Conservation (phyloP, 192 early-diverging fungal species). For the Lobosporangium transversale region DNA sequence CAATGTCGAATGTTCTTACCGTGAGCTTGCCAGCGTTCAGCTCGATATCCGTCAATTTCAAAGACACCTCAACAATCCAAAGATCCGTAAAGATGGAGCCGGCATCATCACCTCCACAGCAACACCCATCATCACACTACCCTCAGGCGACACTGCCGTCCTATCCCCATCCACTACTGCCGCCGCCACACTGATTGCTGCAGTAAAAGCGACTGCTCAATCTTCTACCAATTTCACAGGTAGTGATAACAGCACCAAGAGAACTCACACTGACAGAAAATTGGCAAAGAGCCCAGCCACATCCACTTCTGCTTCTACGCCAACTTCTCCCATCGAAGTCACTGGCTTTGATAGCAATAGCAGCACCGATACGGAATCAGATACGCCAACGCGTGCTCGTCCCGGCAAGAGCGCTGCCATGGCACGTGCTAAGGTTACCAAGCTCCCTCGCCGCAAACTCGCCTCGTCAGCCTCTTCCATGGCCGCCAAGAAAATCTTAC, state of each 20-base stretch:
- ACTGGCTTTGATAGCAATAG: slow-evolving; percentile 7
- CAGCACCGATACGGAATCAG: slow-evolving; percentile 43
- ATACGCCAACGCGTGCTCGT: slow-evolving; percentile 2
- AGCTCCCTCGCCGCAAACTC: slow-evolving; percentile 19
- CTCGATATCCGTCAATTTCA: slow-evolving; percentile 51
- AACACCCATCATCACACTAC: slow-evolving; percentile 42
- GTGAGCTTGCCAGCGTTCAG: slow-evolving; percentile 44
- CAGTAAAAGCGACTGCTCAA: slow-evolving; percentile 26
- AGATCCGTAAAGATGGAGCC: slow-evolving; percentile 46
- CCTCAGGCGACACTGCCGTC: slow-evolving; percentile 46
- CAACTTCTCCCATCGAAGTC: slow-evolving; percentile 11
- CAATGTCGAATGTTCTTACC: slow-evolving; percentile 49
- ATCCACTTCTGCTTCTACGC: slow-evolving; percentile 4
- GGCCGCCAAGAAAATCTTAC: background rate
- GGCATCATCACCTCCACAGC: slow-evolving; percentile 52
- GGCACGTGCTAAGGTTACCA: slow-evolving; percentile 36
- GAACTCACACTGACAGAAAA: slow-evolving; percentile 7
- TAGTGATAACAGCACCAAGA: slow-evolving; percentile 1
- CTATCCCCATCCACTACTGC: slow-evolving; percentile 33
- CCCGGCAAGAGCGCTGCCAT: slow-evolving; percentile 33
- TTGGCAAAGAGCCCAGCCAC: slow-evolving; percentile 6
- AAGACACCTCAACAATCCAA: slow-evolving; percentile 46
- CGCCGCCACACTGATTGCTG: slow-evolving; percentile 36
- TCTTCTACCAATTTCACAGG: background rate
- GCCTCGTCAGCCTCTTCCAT: background rate